These are phyloP conservation scores for Claviceps sp. DNA, from an alignment of 2,329 filamentous ascomycete species.

Conservation along the genomic window DNA sequence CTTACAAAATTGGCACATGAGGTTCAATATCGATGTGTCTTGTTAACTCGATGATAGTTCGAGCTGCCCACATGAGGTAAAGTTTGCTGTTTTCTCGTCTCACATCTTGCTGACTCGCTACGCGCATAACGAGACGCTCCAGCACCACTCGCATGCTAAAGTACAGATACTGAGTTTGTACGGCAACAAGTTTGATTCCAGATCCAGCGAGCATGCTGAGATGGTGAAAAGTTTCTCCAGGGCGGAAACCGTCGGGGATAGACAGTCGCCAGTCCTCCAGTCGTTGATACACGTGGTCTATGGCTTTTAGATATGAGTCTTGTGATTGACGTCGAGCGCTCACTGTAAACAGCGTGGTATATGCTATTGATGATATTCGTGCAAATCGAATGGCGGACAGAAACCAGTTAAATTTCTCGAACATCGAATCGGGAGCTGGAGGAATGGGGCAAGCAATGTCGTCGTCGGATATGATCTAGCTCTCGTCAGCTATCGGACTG, in stretches of 20 bases:
- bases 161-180: conserved; percentile 19
- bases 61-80: conserved; percentile 17
- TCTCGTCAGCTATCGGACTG: neutral
- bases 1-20: conserved; percentile 21
- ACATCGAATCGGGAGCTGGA: conserved; percentile 16
- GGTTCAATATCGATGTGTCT: conserved; percentile 19
- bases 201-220: conserved; percentile 7
- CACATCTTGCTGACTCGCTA: conserved; percentile 9
- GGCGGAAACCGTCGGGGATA: conserved; percentile 18
- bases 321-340: conserved; percentile 15
- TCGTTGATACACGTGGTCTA: conserved; percentile 12
- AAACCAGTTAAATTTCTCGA: conserved; percentile 23
- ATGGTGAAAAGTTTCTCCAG: conserved; percentile 12
- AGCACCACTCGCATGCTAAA: conserved; percentile 19
- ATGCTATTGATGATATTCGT: conserved; percentile 20
- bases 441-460: conserved; percentile 25
- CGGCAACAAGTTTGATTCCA: conserved; percentile 9
- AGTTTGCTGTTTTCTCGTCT: conserved; percentile 11
- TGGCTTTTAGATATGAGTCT: conserved; percentile 7
- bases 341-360: conserved; percentile 21
- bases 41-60: conserved; percentile 20
- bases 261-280: conserved; percentile 19
- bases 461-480: conserved; percentile 21
- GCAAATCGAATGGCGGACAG: conserved; percentile 16
- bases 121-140: conserved; percentile 15